Base-by-base conservation (phyloP, 176 grass and related monocot species). In the Cenchrus fungigraminus region DNA sequence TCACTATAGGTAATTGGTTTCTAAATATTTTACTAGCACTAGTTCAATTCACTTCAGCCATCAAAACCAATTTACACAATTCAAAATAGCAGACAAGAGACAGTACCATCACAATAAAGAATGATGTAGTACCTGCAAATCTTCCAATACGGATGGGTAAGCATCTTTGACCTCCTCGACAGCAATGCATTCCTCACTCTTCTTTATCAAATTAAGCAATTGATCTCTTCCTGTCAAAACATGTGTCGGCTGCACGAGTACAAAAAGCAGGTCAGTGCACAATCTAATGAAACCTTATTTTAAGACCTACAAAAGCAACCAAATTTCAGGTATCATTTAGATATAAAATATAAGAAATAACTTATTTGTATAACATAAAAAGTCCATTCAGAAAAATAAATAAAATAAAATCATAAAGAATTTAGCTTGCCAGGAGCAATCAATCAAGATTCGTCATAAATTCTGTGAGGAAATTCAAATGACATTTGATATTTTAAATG, bases 111-210 rank as follows among this genome's bases (percentile, higher is more conserved):
- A 66, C 15, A 79, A 85, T 7, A 15, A 74, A 32, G 6, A 74
- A 49, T 5, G 44, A n/a, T 6, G 2, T 58, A 10, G 17, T 85
- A 97, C 95, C 90, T 92, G 69, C 72, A 97, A 87, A 85, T 94
- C 95, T 51, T 97, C 90, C 77, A 94, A 22, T 51, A 94, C 92
- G 54, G 86, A 63, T 78, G 90, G 66, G 51, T 94, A 95, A 31
- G 95, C 53, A 91, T 97, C 95, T 73, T 92, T 97, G 71, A 95
- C 42, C 20, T 97, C 95, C 73, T 88, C 84, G 60, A 93, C 90
- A 73, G 79, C 29, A 64, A 94, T 89, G 78, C 92, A 88, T 0
- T 74, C 34, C 75, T 52, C 68, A 40, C 37, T 4, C 45, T 81
- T 42, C 45, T 87, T 89, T 65, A 94, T 91, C 58, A 94, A 53